Evolutionary conservation across 352 stramenopile species (phyloP).

Genomic region (Phytophthora palmivora): DNA sequence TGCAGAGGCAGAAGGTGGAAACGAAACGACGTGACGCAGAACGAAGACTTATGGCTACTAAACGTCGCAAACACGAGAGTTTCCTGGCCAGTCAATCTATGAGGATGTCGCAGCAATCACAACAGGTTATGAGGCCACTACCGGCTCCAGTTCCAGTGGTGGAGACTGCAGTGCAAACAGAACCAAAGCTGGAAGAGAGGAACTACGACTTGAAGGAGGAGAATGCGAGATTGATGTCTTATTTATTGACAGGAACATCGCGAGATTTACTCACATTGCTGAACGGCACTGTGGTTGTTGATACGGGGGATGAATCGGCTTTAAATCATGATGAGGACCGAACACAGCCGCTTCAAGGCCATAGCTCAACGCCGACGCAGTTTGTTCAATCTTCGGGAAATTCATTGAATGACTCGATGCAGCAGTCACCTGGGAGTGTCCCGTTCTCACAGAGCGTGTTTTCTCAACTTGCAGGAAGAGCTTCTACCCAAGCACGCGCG

Average conservation of each 20-base stretch:
- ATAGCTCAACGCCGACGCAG: constrained; percentile 26
- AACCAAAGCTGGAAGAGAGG: constrained; percentile 11
- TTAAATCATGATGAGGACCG: constrained; percentile 18
- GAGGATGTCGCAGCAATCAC: constrained; percentile 28
- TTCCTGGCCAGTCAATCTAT: constrained; percentile 61
- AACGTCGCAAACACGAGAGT: constrained; percentile 67
- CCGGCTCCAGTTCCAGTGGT: constrained; percentile 16
- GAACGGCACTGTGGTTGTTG: constrained; percentile 26
- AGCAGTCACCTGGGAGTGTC: constrained; percentile 22
- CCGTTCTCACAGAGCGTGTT: constrained; percentile 69
- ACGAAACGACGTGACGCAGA: constrained; percentile 74
- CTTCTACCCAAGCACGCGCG: constrained; percentile 42
- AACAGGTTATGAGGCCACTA: constrained; percentile 13
- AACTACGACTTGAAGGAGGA: constrained; percentile 30
- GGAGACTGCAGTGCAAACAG: constrained; percentile 52
- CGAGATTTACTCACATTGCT: constrained; percentile 41
- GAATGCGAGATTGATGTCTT: constrained; percentile 49
- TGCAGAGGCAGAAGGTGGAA: constrained; percentile 64
- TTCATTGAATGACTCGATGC: constrained; percentile 38
- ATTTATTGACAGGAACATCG: constrained; percentile 44
- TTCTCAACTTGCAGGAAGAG: constrained; percentile 53
- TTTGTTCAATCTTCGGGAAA: constrained; percentile 30
- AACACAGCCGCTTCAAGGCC: constrained; percentile 23
- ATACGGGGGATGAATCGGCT: background rate
- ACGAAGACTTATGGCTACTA: constrained; percentile 67